Base-by-base conservation (phyloP, 192 early-diverging fungal species). In the Coemansia pectinata region DNA sequence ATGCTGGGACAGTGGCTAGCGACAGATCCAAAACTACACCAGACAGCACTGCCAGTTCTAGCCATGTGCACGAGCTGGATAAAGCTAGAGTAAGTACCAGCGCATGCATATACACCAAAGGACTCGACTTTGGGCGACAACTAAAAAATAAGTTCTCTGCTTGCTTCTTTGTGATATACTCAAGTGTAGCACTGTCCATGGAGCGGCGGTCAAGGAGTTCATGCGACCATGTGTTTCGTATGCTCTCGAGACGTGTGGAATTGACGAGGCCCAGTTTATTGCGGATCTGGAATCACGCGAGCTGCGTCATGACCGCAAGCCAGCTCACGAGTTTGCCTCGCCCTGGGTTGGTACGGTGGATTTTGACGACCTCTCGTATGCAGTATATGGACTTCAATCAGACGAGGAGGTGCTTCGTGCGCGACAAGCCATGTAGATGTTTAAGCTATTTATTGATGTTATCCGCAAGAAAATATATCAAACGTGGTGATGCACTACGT, bases 331-430 rank as follows among this genome's bases (percentile, higher is more conserved):
- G 31, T 66, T 64, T 66, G 69, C 81, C 12, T 83, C 81, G 58
- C 73, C 81, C 15, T 83, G 81, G 81, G 75, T 83, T 4, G 81
- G 81, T 9, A 75, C 76, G 12, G 77, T 83, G 0, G 81, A 83
- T 53, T 72, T 83, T 50, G 81, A 83, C 50, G 81, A 83, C 27
- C 29, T 83, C 15, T 70, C 81, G 2, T 57, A 69, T 9, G 81
- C 81, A 4, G 73, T 78, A 3, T 83, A 83, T 55, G 36, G 48
- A 12, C 77, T 83, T 39, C 81, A 73, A 1, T 78, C 81, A 1
- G 81, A 83, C 39, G 76, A 83, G 11, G 81, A 77, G 1, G 63
- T 78, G 15, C 63, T 83, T 42, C 65, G 64, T 21, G 60, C 64
- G 2, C 58, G 68, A 10, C 61, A 63, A 71, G 41, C 63, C 38